These are phyloP conservation scores for Clitopilus hobsonii DNA, from an alignment of 768 basidiomycete species.

Conservation along the genomic window DNA sequence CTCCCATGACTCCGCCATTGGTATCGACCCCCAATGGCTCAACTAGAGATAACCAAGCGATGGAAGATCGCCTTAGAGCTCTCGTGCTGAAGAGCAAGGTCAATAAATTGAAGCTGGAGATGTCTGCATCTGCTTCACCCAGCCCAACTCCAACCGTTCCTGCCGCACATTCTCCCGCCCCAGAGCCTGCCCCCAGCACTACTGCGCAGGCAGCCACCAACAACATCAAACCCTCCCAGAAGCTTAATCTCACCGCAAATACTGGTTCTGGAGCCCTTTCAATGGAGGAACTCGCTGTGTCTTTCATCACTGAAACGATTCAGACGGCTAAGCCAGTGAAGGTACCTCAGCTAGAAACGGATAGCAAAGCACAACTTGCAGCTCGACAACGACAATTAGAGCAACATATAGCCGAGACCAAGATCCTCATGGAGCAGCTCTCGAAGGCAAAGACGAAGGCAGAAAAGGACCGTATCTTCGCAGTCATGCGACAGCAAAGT, in stretches of 20 bases:
- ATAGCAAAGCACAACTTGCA: slow-evolving; percentile 30
- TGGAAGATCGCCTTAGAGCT: slow-evolving; percentile 37
- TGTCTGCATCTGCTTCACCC: not conserved
- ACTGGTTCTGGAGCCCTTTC: slow-evolving; percentile 16
- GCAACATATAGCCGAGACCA: slow-evolving; percentile 49
- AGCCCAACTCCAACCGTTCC: not conserved
- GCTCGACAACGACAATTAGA: slow-evolving; percentile 45
- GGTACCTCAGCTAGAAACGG: slow-evolving; percentile 4
- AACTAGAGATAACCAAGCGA: slow-evolving; percentile 23
- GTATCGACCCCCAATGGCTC: not conserved
- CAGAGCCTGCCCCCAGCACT: slow-evolving; percentile 4
- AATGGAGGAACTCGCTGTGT: slow-evolving; percentile 51
- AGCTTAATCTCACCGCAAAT: not conserved
- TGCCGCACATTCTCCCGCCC: slow-evolving; percentile 3
- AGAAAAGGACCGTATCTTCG: slow-evolving; percentile 44
- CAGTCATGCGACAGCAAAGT: slow-evolving; percentile 42
- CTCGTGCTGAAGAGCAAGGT: slow-evolving; percentile 36
- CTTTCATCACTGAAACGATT: slow-evolving; percentile 56
- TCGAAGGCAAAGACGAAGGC: slow-evolving; percentile 40
- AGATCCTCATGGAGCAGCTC: slow-evolving; percentile 43
- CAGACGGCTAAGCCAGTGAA: slow-evolving; percentile 27
- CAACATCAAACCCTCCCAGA: not conserved
- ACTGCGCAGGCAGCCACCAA: slow-evolving; percentile 10
- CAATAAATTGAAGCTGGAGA: slow-evolving; percentile 13
- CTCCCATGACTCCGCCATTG: not conserved